A percentile compares a stretch with the other conserved stretches of the same genome.
Conservation (phyloP, 2,329 filamentous ascomycete genomes). For the Neofusicoccum kwambonambiense region DNA sequence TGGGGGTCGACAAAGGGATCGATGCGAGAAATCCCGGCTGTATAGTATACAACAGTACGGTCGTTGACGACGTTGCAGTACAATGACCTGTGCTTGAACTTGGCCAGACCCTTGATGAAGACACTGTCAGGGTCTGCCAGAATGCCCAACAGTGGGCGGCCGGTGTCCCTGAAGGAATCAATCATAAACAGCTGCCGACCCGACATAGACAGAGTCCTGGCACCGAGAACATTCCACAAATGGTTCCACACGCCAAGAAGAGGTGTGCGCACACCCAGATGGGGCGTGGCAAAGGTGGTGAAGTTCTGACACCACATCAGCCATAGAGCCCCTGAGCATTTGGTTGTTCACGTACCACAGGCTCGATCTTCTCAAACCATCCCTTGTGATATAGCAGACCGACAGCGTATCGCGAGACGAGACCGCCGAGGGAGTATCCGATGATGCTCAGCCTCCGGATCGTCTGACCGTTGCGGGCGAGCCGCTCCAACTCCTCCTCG, state of each 20-base stretch:
- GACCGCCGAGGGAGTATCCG: slow-evolving; percentile 85
- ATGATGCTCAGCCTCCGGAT: slow-evolving; percentile 82
- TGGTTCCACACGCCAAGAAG: slow-evolving; percentile 43
- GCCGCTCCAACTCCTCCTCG: slow-evolving; percentile 55
- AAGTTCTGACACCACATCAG: slow-evolving; percentile 65
- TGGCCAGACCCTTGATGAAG: slow-evolving; percentile 75
- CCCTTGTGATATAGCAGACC: slow-evolving; percentile 81
- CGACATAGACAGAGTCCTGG: slow-evolving; percentile 76
- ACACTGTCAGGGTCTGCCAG: slow-evolving; percentile 81
- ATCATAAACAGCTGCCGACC: slow-evolving; percentile 85
- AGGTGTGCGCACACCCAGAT: slow-evolving; percentile 57
- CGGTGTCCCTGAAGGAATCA: slow-evolving; percentile 80
- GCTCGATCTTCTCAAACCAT: slow-evolving; percentile 74
- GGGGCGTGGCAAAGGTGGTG: slow-evolving; percentile 81
- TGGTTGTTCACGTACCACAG: slow-evolving; percentile 61
- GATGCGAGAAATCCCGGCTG: slow-evolving; percentile 70
- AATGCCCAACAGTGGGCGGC: slow-evolving; percentile 74
- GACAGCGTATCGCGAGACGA: slow-evolving; percentile 82
- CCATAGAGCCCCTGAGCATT: not conserved
- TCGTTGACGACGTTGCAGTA: slow-evolving; percentile 91
- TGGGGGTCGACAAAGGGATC: slow-evolving; percentile 74
- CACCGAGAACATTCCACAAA: slow-evolving; percentile 76
- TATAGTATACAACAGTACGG: slow-evolving; percentile 77
- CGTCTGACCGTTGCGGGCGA: slow-evolving; percentile 62
- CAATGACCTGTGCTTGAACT: slow-evolving; percentile 72